Percentiles rank a stretch among this genome's conserved stretches.
Evolutionary conservation across 805 yeast genomes (phyloP).

Genomic region (Starmerella tilneyi): DNA sequence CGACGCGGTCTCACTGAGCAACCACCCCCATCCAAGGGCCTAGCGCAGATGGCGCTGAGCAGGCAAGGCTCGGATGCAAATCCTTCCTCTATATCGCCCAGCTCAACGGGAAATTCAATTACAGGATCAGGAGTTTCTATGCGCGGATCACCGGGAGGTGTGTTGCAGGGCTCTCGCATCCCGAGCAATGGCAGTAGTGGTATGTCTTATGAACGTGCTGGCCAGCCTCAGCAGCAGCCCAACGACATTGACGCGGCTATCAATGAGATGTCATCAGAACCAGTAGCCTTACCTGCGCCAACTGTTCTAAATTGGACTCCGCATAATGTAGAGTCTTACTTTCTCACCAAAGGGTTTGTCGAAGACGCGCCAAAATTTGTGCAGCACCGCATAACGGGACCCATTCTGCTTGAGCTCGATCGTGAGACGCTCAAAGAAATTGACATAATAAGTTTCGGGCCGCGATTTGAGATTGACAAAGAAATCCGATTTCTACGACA

Average conservation of each 20-base stretch:
- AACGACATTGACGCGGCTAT: conserved; percentile 37
- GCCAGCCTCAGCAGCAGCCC: conserved; percentile 1
- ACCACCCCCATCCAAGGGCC: not conserved
- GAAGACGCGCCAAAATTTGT: conserved; percentile 70
- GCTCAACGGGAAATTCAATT: no score
- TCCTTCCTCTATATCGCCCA: not conserved
- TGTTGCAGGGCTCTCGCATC: no score
- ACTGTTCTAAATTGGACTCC: conserved; percentile 59
- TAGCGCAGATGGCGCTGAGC: conserved; percentile 4
- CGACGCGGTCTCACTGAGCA: not conserved
- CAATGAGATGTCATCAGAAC: conserved; percentile 23
- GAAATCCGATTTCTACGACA: conserved; percentile 52
- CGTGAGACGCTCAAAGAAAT: conserved; percentile 78
- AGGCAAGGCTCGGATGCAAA: not conserved
- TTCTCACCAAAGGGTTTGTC: conserved; percentile 61
- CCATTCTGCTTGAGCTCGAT: conserved; percentile 75
- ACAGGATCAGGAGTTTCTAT: no score
- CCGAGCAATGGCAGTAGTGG: no score
- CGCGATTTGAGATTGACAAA: conserved; percentile 82
- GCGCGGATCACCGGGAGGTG: no score
- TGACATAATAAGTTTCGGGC: conserved; percentile 87
- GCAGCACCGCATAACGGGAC: conserved; percentile 81
- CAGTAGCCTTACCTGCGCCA: conserved; percentile 18
- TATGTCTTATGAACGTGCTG: no score
- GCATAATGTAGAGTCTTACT: conserved; percentile 70